Evolutionary conservation across 2,329 filamentous ascomycete species (phyloP).

Genomic region (Xylariaceae sp.): DNA sequence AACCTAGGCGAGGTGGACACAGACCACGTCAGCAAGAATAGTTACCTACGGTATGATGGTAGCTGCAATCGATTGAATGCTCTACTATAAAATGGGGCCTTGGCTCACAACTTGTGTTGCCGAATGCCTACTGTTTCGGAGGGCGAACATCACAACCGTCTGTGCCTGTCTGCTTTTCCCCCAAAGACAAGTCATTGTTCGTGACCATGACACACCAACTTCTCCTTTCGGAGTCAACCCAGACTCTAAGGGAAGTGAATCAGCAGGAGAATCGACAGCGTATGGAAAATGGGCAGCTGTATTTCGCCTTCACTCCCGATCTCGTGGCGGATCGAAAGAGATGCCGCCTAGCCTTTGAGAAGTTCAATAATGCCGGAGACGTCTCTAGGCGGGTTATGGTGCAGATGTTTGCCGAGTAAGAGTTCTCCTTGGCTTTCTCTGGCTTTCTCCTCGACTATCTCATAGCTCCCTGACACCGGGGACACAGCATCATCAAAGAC

Average conservation of each 20-base stretch:
- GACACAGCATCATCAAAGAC: conserved; percentile 57
- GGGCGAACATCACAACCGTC: no score
- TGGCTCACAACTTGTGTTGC: no score
- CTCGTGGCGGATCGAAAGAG: conserved; percentile 59
- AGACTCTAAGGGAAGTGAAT: conserved; percentile 33
- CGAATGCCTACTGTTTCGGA: no score
- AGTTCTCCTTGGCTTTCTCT: neutral
- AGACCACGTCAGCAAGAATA: no score
- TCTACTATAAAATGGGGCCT: no score
- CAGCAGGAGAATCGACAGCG: conserved; percentile 46
- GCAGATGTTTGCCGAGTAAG: conserved; percentile 69
- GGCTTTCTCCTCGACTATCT: neutral
- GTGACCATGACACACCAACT: no score
- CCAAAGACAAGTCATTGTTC: no score
- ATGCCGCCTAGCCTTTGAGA: conserved; percentile 56
- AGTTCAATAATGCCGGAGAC: conserved; percentile 61
- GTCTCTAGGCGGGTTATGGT: conserved; percentile 58
- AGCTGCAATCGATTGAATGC: no score
- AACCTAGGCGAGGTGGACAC: no score
- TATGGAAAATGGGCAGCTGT: conserved; percentile 68
- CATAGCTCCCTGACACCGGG: conserved; percentile 6
- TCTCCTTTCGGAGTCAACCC: conserved; percentile 3
- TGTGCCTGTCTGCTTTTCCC: no score
- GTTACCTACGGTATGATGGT: no score
- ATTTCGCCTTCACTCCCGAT: conserved; percentile 68